Evolutionary conservation across 2,329 filamentous ascomycete genomes (phyloP), one percentile per base, ranked within the genome.

Genomic region (Phoma herbarum): DNA sequence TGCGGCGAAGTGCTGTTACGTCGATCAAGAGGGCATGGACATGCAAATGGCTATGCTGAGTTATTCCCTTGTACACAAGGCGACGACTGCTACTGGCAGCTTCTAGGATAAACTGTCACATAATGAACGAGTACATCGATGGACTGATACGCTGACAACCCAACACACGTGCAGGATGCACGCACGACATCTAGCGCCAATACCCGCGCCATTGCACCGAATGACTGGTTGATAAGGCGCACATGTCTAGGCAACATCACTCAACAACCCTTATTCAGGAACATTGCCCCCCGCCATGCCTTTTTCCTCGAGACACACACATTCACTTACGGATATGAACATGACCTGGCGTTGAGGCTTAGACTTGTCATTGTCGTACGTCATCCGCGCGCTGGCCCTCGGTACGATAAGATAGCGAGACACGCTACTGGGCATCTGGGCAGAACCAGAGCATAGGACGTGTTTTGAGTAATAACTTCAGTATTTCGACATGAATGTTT

Each of bases 31-130:
- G 44, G 59, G 60, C 29, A 37, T 50, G 26, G 57, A 57, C 35
- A 48, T 59, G 51, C 43, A 39, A n/a, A 48, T 23, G 25, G 25
- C n/a, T 23, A 12, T 39, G 22, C 23, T 35, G 44, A 48, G 8
- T 43, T 50, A 23, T 29, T 37, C 47, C 11, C 46, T 61, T 31
- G 54, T 44, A 52, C 39, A 52, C 60, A 47, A 59, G 51, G 52
- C 46, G 57, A 57, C 57, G 53, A 63, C 73, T 73, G 73, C 73
- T 68, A 64, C 53, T 60, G 71, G 72, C 72, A 73, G 70, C 70
- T 59, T 62, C 61, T 56, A 43, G 43, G 46, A n/a, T 26, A 29
- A 48, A 60, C 55, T 45, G 64, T 75, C 70, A 74, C 72, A 75
- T 75, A 71, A 64, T 72, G 71, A 62, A 64, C 48, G 55, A 65